phyloP scores from a whole-genome alignment of 2,329 filamentous ascomycete species.

The Geosmithia morbida region DNA sequence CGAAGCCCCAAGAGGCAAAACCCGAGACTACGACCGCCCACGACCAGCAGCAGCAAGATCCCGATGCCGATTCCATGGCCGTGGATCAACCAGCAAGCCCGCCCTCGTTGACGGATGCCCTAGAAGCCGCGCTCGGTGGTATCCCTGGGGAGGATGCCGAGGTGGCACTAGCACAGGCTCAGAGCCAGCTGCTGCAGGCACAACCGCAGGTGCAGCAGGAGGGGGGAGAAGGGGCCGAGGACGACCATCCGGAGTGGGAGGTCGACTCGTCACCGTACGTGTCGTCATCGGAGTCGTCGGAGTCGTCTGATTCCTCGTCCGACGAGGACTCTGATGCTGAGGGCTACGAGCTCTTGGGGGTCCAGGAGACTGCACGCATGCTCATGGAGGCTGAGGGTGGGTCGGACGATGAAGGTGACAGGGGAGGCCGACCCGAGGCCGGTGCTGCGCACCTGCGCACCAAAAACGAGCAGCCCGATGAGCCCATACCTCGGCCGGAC shows the following conservation, averaged over 20 bases:
- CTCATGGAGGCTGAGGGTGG: conserved; percentile 66
- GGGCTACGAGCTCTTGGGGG: conserved; percentile 58
- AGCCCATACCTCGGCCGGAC: conserved; percentile 57
- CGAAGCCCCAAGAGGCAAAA: neutral
- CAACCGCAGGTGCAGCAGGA: conserved; percentile 4
- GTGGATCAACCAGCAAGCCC: conserved; percentile 20
- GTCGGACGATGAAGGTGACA: conserved; percentile 61
- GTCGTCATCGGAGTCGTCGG: conserved; percentile 40
- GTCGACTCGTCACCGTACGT: conserved; percentile 63
- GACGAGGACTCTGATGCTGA: conserved; percentile 44
- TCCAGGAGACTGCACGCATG: conserved; percentile 71
- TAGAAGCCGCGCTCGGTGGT: conserved; percentile 28
- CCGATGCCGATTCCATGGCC: conserved; percentile 17
- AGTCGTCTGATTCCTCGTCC: conserved; percentile 44
- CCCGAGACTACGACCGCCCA: neutral
- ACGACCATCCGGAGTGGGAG: conserved; percentile 66
- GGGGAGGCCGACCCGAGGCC: conserved; percentile 20
- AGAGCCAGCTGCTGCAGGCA: neutral
- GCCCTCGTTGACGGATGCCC: conserved; percentile 23
- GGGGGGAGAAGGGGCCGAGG: conserved; percentile 1
- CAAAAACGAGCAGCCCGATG: conserved; percentile 62
- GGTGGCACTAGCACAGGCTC: neutral
- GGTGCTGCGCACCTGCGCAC: conserved; percentile 47
- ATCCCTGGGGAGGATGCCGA: conserved; percentile 9
- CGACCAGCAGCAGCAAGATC: neutral